Base-by-base conservation (phyloP, 1,284 basidiomycete genomes). In the Papiliotrema terrestris region DNA sequence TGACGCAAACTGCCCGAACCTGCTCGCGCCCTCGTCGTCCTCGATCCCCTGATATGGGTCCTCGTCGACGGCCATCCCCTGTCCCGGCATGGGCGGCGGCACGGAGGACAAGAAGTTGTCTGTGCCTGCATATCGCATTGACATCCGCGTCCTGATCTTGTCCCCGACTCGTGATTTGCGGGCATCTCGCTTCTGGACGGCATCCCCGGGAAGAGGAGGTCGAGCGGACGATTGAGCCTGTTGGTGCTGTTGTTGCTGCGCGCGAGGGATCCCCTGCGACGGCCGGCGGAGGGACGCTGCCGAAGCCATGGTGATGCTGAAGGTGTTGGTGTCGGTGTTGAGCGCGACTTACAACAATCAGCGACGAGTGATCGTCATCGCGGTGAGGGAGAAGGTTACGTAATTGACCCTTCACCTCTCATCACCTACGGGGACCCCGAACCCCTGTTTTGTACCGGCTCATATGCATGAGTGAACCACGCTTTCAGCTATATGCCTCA, bases 61-160 rank as follows among this genome's bases (percentile, higher is more conserved):
- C 0, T 53, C 51, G 8, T 38, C 47, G 20, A 72, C 59, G 49
- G 68, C 69, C 51, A 65, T 46, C n/a, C 44, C 26, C 48, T 58
- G 57, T 3, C 57, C 60, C 8, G 85, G 84, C 49, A 88, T 63
- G 15, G 83, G 81, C 1, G 88, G 89, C 0, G 56, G 41, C 14
- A 11, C 83, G 80, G 2, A 62, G 65, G 17, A 8, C n/a, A 44
- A 26, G 26, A 19, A 45, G 29, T 38, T 29, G n/a, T 54, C 32
- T 15, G 54, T 38, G 11, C 46, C 39, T 11, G 62, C 73, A 50
- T 50, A 94, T 72, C 91, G 84, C 82, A 86, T 88, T 17, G 89
- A 91, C 84, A 93, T 86, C 61, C 91, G 86, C 77, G 90, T 89
- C 83, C 90, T 91, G 76, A 94, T 91, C 80, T 89, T 90, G 82